Base-by-base conservation (phyloP, 495 filamentous ascomycete species). In the Penicillium arizonense region DNA sequence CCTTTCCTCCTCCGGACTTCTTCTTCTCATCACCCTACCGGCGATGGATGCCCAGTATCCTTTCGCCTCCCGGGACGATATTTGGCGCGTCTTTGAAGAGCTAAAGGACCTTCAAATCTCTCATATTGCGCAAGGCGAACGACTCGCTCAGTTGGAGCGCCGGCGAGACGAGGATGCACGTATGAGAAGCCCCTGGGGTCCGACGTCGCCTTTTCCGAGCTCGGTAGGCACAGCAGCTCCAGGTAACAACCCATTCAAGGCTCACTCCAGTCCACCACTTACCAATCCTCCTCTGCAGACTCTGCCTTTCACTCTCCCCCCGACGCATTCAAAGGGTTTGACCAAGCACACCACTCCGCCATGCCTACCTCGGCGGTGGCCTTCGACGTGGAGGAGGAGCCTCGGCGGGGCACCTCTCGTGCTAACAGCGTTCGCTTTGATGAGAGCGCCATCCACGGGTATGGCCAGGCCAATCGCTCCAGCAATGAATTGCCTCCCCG, bases 381-480 rank as follows among this genome's bases (percentile, higher is more conserved):
- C 13, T 74, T 97, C 7, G 90, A 96, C 48, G 77, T 86, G 5
- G 93, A 96, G 52, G 90, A 97, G 37, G 92, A 97, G 65, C 95
- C 93, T 3, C 80, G 95, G 51, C 82, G 95, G 50, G 94, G 94
- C 5, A 86, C 91, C 28, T 98, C 95, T 26, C 81, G 94, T 56
- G 94, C 94, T 18, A 97, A 97, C 62, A 97, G 95, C 68, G 94
- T 98, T 55, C 88, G 94, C n/a, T 98, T 98, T 61, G 94, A 98
- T 64, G 92, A 97, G 66, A 96, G 90, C 63, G 93, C 95, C 3
- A 83, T 96, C 51, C 92, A 96, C 56, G 89, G 90, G 43, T 89
- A 88, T 78, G 87, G 86, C 33, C 90, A 93, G 54, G 83, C 86
- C 38, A 87, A 83, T 56, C 84, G 92, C 24, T 83, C 88, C 47